Evolutionary conservation across 129 eudicot genomes (phyloP).

Genomic region (Artemisia argyi): DNA sequence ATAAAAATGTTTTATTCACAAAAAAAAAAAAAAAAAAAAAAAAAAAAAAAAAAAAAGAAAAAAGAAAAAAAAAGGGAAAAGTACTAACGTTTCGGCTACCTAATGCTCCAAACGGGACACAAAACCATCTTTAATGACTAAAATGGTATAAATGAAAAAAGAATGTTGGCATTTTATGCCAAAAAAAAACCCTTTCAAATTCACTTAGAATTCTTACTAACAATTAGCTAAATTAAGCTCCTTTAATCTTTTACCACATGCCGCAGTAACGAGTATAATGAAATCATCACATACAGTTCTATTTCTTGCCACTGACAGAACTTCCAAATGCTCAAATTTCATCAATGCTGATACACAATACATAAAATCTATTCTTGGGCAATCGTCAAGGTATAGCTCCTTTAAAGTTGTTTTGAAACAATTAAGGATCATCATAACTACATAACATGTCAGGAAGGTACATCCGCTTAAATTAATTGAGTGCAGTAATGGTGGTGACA

Average conservation of each 20-base stretch:
- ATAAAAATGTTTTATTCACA: too few species aligned
- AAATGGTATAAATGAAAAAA: too few species aligned
- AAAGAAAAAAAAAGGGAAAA: too few species aligned
- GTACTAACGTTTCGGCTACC: too few species aligned
- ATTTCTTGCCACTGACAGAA: constrained; percentile 58
- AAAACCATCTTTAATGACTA: too few species aligned
- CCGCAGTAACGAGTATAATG: constrained; percentile 17
- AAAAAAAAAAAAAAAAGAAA: too few species aligned
- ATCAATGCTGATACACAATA: constrained; percentile 30
- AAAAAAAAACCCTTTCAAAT: too few species aligned
- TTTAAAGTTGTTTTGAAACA: constrained; percentile 42
- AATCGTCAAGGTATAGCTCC: constrained; percentile 56
- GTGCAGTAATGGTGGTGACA: constrained; percentile 47
- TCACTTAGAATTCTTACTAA: constrained; percentile 35
- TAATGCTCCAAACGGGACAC: too few species aligned
- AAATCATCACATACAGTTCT: constrained; percentile 39
- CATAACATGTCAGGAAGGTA: constrained; percentile 41
- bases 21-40: too few species aligned
- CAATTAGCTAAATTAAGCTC: constrained; percentile 56
- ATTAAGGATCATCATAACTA: constrained; percentile 33
- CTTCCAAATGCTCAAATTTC: constrained; percentile 49
- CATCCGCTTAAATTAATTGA: constrained; percentile 59
- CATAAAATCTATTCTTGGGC: constrained; percentile 41
- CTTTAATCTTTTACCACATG: constrained; percentile 41
- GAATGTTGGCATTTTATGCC: too few species aligned